Evolutionary conservation across 768 basidiomycete genomes (phyloP).

Genomic region (Tylopilus balloui): DNA sequence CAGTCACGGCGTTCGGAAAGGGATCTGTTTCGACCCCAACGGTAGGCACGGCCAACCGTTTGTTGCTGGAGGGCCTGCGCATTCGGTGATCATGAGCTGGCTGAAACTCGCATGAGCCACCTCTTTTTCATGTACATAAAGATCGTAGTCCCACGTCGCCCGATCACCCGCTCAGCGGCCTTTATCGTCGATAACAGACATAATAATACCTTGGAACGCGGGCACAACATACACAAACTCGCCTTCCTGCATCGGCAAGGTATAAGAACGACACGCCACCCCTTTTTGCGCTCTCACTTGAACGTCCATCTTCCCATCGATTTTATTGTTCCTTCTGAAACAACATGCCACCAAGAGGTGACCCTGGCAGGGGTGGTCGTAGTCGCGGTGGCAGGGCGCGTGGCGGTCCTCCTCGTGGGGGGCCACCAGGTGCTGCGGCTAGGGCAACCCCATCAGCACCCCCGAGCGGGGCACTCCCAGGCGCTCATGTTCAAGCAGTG

Average conservation of each 20-base stretch:
- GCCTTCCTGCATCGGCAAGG: not conserved
- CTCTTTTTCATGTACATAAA: slow-evolving; percentile 8
- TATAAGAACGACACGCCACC: slow-evolving; percentile 20
- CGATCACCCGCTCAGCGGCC: not conserved
- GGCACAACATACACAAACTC: slow-evolving; percentile 29
- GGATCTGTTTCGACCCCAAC: slow-evolving; percentile 58
- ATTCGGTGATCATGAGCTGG: slow-evolving; percentile 62
- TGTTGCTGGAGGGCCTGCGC: slow-evolving; percentile 45
- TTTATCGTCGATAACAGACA: slow-evolving; percentile 21
- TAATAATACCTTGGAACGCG: slow-evolving; percentile 2
- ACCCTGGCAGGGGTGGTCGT: slow-evolving; percentile 25
- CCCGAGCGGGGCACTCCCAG: slow-evolving; percentile 32
- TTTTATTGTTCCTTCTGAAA: not conserved
- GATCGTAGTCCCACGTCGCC: not conserved
- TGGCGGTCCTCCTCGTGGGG: slow-evolving; percentile 30
- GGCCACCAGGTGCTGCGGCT: slow-evolving; percentile 19
- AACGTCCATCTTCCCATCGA: slow-evolving; percentile 17
- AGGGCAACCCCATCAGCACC: slow-evolving; percentile 21
- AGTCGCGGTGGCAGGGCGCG: slow-evolving; percentile 26
- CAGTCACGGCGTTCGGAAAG: slow-evolving; percentile 68
- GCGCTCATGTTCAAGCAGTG: slow-evolving; percentile 43
- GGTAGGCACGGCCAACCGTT: slow-evolving; percentile 64
- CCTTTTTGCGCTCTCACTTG: slow-evolving; percentile 9
- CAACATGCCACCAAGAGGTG: slow-evolving; percentile 39
- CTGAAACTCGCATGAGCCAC: slow-evolving; percentile 31